Conservation (phyloP, 257 asterid species). For the Solanum microdontum region DNA sequence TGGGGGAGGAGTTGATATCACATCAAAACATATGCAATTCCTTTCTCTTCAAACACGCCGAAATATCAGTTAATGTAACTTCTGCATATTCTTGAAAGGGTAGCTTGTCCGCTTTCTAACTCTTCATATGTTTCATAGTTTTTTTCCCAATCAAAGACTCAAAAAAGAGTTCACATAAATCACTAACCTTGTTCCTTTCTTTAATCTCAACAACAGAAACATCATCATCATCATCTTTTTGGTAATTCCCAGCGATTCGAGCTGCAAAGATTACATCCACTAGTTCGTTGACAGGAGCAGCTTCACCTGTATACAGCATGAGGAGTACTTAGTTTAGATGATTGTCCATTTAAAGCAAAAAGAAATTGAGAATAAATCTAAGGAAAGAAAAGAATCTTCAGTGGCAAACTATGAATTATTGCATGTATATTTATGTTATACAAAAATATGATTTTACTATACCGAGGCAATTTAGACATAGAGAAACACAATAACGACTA, state of each 20-base stretch:
- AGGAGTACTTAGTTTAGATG: slow-evolving; percentile 1
- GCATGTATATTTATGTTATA: neutral
- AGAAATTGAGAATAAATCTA: neutral
- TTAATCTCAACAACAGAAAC: slow-evolving; percentile 22
- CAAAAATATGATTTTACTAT: neutral
- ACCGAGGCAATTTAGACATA: neutral
- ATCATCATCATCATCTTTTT: slow-evolving; percentile 26
- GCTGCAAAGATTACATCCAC: slow-evolving; percentile 80
- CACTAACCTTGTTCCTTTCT: slow-evolving; percentile 38
- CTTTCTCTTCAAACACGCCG: neutral
- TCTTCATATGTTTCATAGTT: neutral
- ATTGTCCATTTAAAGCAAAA: neutral
- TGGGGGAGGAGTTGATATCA: neutral
- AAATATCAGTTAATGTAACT: neutral
- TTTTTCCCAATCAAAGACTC: neutral
- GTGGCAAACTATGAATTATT: neutral
- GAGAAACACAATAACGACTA: neutral
- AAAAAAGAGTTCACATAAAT: neutral
- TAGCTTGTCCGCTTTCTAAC: neutral
- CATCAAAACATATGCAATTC: neutral
- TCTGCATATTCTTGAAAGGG: neutral
- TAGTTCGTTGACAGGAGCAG: slow-evolving; percentile 51
- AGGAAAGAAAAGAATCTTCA: neutral
- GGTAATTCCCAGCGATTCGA: slow-evolving; percentile 58
- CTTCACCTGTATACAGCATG: slow-evolving; percentile 40